Conservation (phyloP, 2,329 filamentous ascomycete species). For the Tolypocladium sp. region DNA sequence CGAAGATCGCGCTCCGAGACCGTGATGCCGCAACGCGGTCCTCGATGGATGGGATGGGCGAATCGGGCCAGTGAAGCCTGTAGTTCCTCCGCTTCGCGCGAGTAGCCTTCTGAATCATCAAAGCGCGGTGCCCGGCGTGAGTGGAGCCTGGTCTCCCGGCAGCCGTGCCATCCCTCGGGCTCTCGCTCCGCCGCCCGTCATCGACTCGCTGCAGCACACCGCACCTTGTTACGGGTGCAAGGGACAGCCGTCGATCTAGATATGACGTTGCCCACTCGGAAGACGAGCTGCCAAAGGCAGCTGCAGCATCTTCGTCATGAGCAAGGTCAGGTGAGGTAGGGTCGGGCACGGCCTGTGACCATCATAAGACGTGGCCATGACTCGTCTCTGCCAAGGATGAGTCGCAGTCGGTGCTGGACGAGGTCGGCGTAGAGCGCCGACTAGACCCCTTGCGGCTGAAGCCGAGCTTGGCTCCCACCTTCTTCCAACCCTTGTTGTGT, state of each 20-base stretch:
- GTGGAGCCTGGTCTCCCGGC: constrained; percentile 10
- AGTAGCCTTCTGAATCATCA: no score
- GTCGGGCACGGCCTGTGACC: constrained; percentile 44
- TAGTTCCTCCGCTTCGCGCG: no score
- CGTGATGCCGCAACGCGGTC: not conserved
- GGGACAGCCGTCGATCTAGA: constrained; percentile 11
- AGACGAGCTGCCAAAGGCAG: not conserved
- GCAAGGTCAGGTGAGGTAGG: not conserved
- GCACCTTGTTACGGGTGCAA: no score
- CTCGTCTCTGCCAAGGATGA: constrained; percentile 23
- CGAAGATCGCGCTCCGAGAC: not conserved
- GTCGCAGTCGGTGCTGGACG: constrained; percentile 30
- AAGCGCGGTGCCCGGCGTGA: no score
- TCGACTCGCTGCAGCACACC: no score
- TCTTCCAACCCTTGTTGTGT: constrained; percentile 54
- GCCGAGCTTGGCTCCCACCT: constrained; percentile 52
- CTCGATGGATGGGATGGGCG: not conserved
- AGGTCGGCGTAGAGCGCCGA: constrained; percentile 32
- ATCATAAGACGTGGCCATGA: constrained; percentile 40
- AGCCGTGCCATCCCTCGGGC: constrained; percentile 31
- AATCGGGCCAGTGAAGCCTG: not conserved
- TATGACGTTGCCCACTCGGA: constrained; percentile 35
- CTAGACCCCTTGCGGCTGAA: constrained; percentile 43
- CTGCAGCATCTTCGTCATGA: not conserved
- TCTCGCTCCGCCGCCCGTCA: no score